A percentile compares a stretch with the other conserved stretches of the same genome.
These are phyloP conservation scores for Sporothrix protearum DNA, from an alignment of 2,329 filamentous ascomycete species.

Conservation along the genomic window DNA sequence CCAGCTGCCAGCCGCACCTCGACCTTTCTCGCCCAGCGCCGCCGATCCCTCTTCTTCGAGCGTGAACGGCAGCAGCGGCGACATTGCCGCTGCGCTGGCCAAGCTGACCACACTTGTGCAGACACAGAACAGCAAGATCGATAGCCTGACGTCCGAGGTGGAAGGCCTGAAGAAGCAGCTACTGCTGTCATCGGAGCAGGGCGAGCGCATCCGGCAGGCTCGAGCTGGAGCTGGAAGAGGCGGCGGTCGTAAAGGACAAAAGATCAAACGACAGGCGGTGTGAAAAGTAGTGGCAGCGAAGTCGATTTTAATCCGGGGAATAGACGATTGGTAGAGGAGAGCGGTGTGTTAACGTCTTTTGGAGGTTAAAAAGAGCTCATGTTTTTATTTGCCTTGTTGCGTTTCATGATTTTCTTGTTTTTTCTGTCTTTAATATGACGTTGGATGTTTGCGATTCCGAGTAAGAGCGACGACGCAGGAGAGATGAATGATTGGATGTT, in stretches of 20 bases:
- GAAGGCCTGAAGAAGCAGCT: constrained; percentile 77
- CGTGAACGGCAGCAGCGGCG: neutral
- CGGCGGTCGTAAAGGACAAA: constrained; percentile 48
- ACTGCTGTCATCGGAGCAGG: constrained; percentile 60
- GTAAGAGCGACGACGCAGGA: neutral
- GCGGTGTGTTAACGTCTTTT: neutral
- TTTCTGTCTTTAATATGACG: neutral
- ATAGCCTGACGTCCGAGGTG: constrained; percentile 66
- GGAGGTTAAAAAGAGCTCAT: neutral
- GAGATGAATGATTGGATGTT: neutral
- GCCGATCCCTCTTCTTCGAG: constrained; percentile 70
- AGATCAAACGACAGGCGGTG: too few species aligned
- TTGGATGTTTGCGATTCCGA: neutral
- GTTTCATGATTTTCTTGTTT: neutral
- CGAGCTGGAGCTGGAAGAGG: constrained; percentile 64
- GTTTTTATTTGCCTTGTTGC: neutral
- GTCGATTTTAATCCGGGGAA: neutral
- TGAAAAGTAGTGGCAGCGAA: neutral
- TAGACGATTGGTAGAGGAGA: neutral
- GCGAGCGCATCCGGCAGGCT: constrained; percentile 63
- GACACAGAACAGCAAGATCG: constrained; percentile 72
- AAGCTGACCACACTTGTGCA: constrained; percentile 73
- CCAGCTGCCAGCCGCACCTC: constrained; percentile 29
- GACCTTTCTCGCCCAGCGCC: constrained; percentile 45
- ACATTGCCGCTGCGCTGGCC: constrained; percentile 47